Evolutionary conservation across 495 filamentous ascomycete species (phyloP).

Genomic region (Talaromyces nanjingensis): DNA sequence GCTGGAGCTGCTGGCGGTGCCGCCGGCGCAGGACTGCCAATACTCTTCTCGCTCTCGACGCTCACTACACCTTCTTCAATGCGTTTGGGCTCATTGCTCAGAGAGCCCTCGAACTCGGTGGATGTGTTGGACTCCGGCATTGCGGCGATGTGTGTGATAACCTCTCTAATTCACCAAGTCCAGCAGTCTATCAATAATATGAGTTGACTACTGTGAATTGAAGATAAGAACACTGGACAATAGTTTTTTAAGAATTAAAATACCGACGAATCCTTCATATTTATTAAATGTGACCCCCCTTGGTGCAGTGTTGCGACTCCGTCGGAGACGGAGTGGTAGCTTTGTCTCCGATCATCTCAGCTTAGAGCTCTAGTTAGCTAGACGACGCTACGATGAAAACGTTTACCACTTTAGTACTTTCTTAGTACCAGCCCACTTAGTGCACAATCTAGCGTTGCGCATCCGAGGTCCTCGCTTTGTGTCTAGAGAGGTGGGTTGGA

Average conservation of each 20-base stretch:
- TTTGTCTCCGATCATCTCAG: not conserved
- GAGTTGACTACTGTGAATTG: not conserved
- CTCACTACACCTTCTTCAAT: conserved; percentile 1
- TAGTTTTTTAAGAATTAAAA: not conserved
- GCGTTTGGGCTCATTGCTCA: conserved; percentile 5
- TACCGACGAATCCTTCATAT: not conserved
- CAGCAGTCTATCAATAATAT: conserved; percentile 3
- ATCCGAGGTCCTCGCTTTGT: not conserved
- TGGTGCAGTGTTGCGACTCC: not conserved
- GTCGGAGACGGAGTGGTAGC: conserved; percentile 6
- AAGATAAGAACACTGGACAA: conserved; percentile 4
- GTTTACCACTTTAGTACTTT: not conserved
- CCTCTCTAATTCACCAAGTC: not conserved
- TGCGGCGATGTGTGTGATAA: not conserved
- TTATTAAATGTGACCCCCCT: conserved; percentile 1
- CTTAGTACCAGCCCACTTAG: not conserved
- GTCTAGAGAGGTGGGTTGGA: not conserved
- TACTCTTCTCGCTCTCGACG: conserved; percentile 1
- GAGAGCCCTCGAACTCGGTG: not conserved
- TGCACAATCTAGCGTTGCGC: not conserved
- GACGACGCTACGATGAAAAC: not conserved
- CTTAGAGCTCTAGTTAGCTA: not conserved
- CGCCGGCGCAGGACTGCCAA: not conserved
- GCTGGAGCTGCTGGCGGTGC: not conserved
- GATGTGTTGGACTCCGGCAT: conserved; percentile 5